Evolutionary conservation across 1,284 basidiomycete genomes (phyloP).

Genomic region (Tremellales sp.): DNA sequence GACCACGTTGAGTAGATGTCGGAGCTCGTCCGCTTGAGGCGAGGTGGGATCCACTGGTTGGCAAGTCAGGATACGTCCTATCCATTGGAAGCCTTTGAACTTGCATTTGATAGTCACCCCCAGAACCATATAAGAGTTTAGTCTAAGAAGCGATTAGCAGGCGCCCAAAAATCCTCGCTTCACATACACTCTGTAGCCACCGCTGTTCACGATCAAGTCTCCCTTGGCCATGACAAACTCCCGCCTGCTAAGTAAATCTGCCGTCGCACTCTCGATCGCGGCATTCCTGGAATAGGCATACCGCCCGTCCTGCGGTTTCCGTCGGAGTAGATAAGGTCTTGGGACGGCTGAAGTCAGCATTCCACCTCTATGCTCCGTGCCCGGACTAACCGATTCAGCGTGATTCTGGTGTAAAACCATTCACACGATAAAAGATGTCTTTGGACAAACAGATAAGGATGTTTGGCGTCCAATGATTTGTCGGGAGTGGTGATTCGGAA

Average conservation of each 20-base stretch:
- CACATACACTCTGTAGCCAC: constrained; percentile 45
- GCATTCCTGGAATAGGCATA: constrained; percentile 50
- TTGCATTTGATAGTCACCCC: constrained; percentile 50
- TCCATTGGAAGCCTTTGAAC: constrained; percentile 1
- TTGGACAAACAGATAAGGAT: constrained; percentile 48
- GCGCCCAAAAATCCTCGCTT: neutral
- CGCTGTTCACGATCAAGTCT: constrained; percentile 47
- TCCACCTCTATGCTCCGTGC: neutral
- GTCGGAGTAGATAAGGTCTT: constrained; percentile 47
- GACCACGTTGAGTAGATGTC: constrained; percentile 48
- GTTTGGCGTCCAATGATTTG: constrained; percentile 37
- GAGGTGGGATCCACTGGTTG: constrained; percentile 46
- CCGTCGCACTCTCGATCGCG: constrained; percentile 49
- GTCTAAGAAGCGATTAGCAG: constrained; percentile 16
- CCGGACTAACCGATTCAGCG: constrained; percentile 37
- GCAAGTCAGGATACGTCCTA: constrained; percentile 2
- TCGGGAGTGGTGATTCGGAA: constrained; percentile 45
- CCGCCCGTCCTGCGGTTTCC: constrained; percentile 45
- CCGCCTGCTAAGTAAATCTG: constrained; percentile 47
- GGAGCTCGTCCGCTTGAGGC: constrained; percentile 48
- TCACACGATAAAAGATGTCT: constrained; percentile 46
- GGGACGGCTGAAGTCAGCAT: neutral
- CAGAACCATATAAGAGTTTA: constrained; percentile 50
- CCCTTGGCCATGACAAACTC: constrained; percentile 50
- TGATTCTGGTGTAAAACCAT: constrained; percentile 48